Evolutionary conservation across 371 early-diverging fungal species (phyloP).

Genomic region (Mucor saturninus): DNA sequence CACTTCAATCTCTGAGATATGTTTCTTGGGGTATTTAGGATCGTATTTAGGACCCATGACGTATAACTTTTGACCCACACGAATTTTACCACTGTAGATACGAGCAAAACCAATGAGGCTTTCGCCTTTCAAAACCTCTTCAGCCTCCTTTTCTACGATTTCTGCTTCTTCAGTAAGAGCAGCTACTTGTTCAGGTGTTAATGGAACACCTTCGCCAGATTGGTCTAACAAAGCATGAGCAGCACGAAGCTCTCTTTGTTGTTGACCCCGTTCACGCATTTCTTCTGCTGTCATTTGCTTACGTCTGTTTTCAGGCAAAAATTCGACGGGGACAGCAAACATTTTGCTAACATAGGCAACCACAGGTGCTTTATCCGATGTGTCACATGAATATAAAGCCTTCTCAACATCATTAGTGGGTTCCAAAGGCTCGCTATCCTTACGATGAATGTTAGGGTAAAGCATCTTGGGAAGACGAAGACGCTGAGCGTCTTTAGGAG

Average conservation of each 20-base stretch:
- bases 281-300: constrained; percentile 86
- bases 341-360: constrained; percentile 94
- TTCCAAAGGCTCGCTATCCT: constrained; percentile 41
- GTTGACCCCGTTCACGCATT: constrained; percentile 80
- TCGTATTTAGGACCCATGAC: constrained; percentile 95
- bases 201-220: constrained; percentile 46
- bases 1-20: constrained; percentile 75
- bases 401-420: constrained; percentile 63
- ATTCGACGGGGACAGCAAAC: constrained; percentile 79
- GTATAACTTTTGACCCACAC: constrained; percentile 84
- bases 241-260: constrained; percentile 49
- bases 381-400: constrained; percentile 66
- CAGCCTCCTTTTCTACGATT: constrained; percentile 36
- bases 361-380: constrained; percentile 57
- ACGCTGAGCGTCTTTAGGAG: constrained; percentile 84
- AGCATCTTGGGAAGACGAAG: constrained; percentile 81
- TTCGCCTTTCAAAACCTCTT: constrained; percentile 43
- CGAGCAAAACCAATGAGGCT: constrained; percentile 91
- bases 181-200: constrained; percentile 21
- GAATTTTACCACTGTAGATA: constrained; percentile 89
- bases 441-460: constrained; percentile 58
- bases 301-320: constrained; percentile 77
- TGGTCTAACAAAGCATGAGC: constrained; percentile 30
- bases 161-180: constrained; percentile 30
- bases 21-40: constrained; percentile 64